phyloP scores from a whole-genome alignment of 257 asterid genomes.

The Eucommia ulmoides region DNA sequence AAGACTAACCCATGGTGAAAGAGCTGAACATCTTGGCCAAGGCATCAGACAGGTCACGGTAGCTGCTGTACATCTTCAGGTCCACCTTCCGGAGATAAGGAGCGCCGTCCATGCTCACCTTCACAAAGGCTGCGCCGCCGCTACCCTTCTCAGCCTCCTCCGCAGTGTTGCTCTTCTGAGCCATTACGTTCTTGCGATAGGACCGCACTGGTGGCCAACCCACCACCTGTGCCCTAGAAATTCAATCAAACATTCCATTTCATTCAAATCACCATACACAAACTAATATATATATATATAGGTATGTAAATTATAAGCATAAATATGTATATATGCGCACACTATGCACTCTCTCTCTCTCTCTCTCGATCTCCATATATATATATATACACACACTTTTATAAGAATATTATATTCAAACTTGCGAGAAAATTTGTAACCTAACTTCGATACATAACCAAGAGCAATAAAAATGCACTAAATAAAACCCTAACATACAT shows the following conservation, averaged over 20 bases:
- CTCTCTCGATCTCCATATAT: neutral
- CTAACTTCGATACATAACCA: too few species aligned
- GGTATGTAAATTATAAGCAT: neutral
- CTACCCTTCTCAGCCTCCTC: slow-evolving; percentile 5
- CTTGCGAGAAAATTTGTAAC: too few species aligned
- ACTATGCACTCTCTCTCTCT: neutral
- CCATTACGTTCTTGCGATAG: slow-evolving; percentile 15
- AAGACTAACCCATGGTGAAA: slow-evolving; percentile 17
- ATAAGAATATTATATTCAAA: neutral
- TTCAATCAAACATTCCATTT: neutral
- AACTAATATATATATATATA: neutral
- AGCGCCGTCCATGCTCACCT: slow-evolving; percentile 17
- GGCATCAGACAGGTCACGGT: slow-evolving; percentile 24
- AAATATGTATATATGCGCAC: neutral
- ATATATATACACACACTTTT: neutral
- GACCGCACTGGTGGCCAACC: slow-evolving; percentile 36
- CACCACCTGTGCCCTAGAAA: slow-evolving; percentile 25
- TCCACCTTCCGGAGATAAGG: slow-evolving; percentile 26
- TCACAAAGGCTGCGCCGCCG: slow-evolving; percentile 16
- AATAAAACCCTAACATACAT: too few species aligned
- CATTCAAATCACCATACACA: neutral
- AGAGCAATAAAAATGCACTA: too few species aligned
- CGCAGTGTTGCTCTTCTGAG: slow-evolving; percentile 7
- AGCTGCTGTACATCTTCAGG: slow-evolving; percentile 24
- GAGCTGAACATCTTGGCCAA: slow-evolving; percentile 29